Percentiles rank a stretch among this genome's conserved stretches.
Conservation (phyloP, 1,139 yeast genomes). For the Candida albicans region DNA sequence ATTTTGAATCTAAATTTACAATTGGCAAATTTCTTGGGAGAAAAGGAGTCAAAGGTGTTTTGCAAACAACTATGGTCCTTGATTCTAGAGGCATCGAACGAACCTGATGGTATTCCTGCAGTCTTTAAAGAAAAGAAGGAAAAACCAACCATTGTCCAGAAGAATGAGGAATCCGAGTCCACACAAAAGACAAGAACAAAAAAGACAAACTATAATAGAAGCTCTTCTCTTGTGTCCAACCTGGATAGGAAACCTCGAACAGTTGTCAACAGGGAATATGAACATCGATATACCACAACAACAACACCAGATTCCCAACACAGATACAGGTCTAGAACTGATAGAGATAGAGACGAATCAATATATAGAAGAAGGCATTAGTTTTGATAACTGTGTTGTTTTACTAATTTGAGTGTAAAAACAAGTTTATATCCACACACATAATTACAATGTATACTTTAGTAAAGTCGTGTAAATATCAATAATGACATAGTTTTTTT, state of each 20-base stretch:
- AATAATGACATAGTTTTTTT: neutral
- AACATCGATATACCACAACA: neutral
- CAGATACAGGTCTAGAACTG: neutral
- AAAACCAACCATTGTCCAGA: constrained; percentile 7
- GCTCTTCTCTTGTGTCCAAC: constrained; percentile 14
- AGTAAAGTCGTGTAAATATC: neutral
- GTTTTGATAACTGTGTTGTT: neutral
- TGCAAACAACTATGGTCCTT: constrained; percentile 42
- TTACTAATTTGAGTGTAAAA: too few species aligned
- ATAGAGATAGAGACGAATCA: constrained; percentile 11
- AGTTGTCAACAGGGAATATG: constrained; percentile 1
- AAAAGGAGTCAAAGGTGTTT: constrained; percentile 33
- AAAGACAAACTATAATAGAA: constrained; percentile 29
- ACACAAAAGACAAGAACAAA: constrained; percentile 2
- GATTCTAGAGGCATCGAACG: constrained; percentile 40
- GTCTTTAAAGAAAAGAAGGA: constrained; percentile 21
- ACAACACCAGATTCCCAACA: neutral
- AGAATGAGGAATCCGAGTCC: constrained; percentile 6
- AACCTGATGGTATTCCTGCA: constrained; percentile 40
- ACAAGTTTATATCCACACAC: too few species aligned
- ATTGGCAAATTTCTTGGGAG: constrained; percentile 40
- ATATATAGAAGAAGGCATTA: constrained; percentile 6
- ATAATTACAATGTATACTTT: too few species aligned
- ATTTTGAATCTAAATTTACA: constrained; percentile 36
- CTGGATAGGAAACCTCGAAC: neutral